These are phyloP conservation scores for Clarireedia sp. DNA, from an alignment of 2,329 filamentous ascomycete genomes.

Conservation along the genomic window DNA sequence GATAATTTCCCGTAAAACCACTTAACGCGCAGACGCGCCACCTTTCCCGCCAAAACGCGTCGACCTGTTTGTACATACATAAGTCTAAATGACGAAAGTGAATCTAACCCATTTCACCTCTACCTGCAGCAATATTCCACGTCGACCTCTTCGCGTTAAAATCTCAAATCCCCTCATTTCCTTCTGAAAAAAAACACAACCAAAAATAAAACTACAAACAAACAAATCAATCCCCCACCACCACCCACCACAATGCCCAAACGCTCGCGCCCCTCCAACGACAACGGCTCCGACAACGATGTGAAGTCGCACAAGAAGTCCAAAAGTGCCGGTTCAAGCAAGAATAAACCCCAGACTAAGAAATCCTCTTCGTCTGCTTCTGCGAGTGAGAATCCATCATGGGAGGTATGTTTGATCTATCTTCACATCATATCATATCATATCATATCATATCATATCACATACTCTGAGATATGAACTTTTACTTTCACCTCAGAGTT, in stretches of 20 bases:
- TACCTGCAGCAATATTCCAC: neutral
- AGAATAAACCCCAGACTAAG: slow-evolving; percentile 37
- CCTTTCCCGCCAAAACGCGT: no score
- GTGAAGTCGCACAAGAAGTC: neutral
- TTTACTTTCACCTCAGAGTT: neutral
- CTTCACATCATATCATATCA: neutral
- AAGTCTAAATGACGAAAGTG: no score
- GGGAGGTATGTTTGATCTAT: slow-evolving; percentile 39
- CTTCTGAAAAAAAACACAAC: neutral
- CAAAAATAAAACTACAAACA: neutral
- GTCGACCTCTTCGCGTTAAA: no score
- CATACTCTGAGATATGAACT: neutral
- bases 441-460: neutral
- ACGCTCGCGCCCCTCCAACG: slow-evolving; percentile 22
- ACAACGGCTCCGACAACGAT: slow-evolving; percentile 30
- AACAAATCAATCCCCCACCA: neutral
- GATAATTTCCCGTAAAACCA: no score
- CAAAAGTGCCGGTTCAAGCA: neutral
- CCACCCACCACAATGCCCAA: slow-evolving; percentile 21
- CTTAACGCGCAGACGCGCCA: no score
- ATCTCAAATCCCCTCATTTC: no score
- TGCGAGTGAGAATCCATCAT: slow-evolving; percentile 44
- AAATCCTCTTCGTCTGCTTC: slow-evolving; percentile 31
- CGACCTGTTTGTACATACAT: no score
- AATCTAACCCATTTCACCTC: no score